Base-by-base conservation (phyloP, 495 filamentous ascomycete genomes). In the Hypoxylon lienhwacheense region DNA sequence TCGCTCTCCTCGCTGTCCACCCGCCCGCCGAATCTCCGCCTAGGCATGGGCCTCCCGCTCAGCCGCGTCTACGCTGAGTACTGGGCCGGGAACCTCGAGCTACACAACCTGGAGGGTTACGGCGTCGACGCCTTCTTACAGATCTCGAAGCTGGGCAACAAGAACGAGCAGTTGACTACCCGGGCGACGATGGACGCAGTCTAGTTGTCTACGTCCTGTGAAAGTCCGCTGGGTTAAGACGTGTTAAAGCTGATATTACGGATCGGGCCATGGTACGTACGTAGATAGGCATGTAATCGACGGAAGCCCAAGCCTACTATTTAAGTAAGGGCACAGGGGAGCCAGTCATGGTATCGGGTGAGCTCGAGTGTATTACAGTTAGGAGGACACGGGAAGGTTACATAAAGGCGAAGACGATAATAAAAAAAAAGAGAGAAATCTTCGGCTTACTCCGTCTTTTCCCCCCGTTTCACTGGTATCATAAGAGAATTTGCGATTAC, bases 111-210 rank as follows among this genome's bases (percentile, higher is more conserved):
- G 26, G 93, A 97, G 61, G 93, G 93, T 0, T 99, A 97, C 61
- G 93, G 93, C 1, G 90, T 95, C n/a, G 93, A 99, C 73, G 92
- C 88, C 1, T 99, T 97, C 66, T 69, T 99, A 53, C 92, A 97
- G 70, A 96, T 99, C 28, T 92, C 89, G 4, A 96, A 96, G 70
- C 78, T 99, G 46, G 93, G 93, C 15, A 99, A 99, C 71, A 97
- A 97, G 77, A 96, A 96, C 65, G 93, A 99, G 76, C 91, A 95
- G 67, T 73, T 99, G 41, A 93, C 85, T 7, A 95, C 89, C 22
- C 74, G 91, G 63, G 91, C 91, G 15, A 85, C 80, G 42, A 90
- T 96, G 78, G 90, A 97, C 74, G 89, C 90, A 16, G 85, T 97
- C 29, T 95, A 76, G 79, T 41, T 33, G 6, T 15, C 5, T 19